Conservation (phyloP, 148 eudicot genomes). For the Chenopodium formosanum region DNA sequence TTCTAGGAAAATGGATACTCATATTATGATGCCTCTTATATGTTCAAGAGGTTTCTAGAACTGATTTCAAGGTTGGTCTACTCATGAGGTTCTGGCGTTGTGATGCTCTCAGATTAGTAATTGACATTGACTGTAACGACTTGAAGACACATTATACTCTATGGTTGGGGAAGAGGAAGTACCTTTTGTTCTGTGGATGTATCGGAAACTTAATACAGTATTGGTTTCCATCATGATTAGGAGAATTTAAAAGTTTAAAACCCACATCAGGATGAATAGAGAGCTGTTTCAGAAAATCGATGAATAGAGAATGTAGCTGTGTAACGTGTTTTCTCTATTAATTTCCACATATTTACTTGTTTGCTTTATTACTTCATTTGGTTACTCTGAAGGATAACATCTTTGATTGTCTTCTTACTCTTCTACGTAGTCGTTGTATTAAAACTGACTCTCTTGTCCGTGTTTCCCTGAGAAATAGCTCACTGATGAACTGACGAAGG, state of each 20-base stretch:
- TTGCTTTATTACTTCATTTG: neutral
- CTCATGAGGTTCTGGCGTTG: neutral
- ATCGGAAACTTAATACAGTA: neutral
- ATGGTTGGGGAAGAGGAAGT: neutral
- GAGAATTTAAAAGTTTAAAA: neutral
- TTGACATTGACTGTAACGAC: neutral
- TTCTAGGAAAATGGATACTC: neutral
- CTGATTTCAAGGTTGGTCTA: neutral
- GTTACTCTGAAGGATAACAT: neutral
- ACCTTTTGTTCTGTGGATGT: neutral
- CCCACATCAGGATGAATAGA: neutral
- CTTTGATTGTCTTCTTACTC: neutral
- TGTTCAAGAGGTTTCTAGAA: neutral
- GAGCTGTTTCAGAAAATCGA: neutral
- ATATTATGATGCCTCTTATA: neutral
- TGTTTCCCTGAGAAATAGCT: constrained; percentile 43
- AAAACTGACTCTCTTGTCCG: constrained; percentile 21
- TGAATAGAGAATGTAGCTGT: neutral
- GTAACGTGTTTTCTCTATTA: neutral
- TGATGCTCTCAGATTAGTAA: neutral
- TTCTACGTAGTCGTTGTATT: neutral
- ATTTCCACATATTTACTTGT: neutral
- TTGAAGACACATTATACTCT: neutral
- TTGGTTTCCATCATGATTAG: neutral
- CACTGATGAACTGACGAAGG: constrained; percentile 68